phyloP scores from a whole-genome alignment of 2,329 filamentous ascomycete genomes.

The Tympanopsis confertula region DNA sequence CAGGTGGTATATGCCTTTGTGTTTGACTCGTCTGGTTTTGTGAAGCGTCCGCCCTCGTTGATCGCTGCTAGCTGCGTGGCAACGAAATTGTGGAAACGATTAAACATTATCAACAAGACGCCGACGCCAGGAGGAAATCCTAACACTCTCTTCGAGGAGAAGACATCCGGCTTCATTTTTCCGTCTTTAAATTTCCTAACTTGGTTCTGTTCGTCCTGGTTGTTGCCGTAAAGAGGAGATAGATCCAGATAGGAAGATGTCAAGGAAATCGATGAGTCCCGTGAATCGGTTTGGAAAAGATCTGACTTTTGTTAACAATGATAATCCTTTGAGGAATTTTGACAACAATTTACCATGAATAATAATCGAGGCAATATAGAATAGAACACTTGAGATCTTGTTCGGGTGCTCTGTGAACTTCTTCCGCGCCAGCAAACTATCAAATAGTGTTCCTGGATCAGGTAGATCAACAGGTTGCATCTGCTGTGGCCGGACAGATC shows the following conservation, averaged over 20 bases:
- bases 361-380: slow-evolving; percentile 63
- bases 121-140: slow-evolving; percentile 63
- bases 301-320: slow-evolving; percentile 22
- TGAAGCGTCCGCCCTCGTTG: slow-evolving; percentile 74
- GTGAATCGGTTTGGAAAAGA: slow-evolving; percentile 58
- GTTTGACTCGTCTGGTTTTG: slow-evolving; percentile 18
- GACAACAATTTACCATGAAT: slow-evolving; percentile 44
- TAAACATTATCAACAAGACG: slow-evolving; percentile 67
- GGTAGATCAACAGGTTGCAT: slow-evolving; percentile 54
- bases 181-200: slow-evolving; percentile 57
- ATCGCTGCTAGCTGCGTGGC: slow-evolving; percentile 71
- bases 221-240: slow-evolving; percentile 59
- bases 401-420: slow-evolving; percentile 51
- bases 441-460: slow-evolving; percentile 52
- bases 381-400: slow-evolving; percentile 60
- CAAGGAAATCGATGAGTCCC: slow-evolving; percentile 46
- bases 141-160: slow-evolving; percentile 58
- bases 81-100: slow-evolving; percentile 77
- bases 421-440: slow-evolving; percentile 44
- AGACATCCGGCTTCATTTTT: slow-evolving; percentile 61
- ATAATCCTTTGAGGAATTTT: slow-evolving; percentile 7
- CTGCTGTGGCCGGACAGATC: slow-evolving; percentile 46
- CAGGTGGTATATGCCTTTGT: slow-evolving; percentile 52
- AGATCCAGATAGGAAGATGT: slow-evolving; percentile 65
- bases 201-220: slow-evolving; percentile 30